A percentile compares a stretch with the other conserved stretches of the same genome.
Evolutionary conservation across 2,329 filamentous ascomycete genomes (phyloP).

Genomic region (Aspergillus texensis): DNA sequence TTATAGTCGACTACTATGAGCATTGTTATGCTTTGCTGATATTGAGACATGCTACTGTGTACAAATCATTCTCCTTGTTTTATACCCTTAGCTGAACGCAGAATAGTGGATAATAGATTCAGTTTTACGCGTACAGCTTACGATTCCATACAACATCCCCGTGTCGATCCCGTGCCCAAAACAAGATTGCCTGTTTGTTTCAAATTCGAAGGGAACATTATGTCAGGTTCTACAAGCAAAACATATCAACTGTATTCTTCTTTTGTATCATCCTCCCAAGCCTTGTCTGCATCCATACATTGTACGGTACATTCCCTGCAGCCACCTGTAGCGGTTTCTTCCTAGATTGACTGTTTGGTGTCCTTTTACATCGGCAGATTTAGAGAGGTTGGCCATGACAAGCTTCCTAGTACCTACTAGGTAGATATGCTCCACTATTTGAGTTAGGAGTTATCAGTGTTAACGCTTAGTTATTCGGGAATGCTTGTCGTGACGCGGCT

Average conservation of each 20-base stretch:
- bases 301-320: background rate
- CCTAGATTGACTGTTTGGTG: background rate
- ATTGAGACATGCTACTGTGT: background rate
- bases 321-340: background rate
- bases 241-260: background rate
- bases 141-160: background rate
- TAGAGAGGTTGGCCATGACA: background rate
- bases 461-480: background rate
- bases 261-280: background rate
- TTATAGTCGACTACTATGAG: background rate
- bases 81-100: background rate
- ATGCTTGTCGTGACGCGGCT: background rate
- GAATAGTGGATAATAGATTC: background rate
- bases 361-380: background rate
- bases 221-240: background rate
- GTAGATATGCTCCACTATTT: background rate
- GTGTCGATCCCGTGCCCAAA: background rate
- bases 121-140: background rate
- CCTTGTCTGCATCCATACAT: background rate
- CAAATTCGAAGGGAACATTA: too few relatives aligned
- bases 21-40: background rate
- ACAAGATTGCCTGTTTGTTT: background rate
- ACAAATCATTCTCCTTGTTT: background rate
- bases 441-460: background rate
- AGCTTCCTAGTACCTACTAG: background rate